phyloP scores from a whole-genome alignment of 164 flowering plant genomes.

The Kalanchoe fedtschenkoi region DNA sequence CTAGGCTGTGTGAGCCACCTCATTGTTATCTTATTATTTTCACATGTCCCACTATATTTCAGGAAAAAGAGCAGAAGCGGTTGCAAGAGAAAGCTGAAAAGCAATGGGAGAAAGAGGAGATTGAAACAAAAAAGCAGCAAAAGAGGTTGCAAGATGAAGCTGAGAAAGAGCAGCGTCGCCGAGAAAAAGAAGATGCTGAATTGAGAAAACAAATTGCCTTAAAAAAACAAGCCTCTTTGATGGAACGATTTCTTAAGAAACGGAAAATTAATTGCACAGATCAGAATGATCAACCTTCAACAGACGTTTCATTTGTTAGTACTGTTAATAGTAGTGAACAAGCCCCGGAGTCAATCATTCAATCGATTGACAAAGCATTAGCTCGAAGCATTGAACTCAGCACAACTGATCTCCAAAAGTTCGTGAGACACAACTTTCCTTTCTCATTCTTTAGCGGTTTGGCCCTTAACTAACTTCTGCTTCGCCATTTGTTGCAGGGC shows the following conservation, averaged over 20 bases:
- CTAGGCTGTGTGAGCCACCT: neutral
- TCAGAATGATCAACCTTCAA: slow-evolving; percentile 20
- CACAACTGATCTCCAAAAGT: slow-evolving; percentile 42
- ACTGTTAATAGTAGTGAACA: slow-evolving; percentile 15
- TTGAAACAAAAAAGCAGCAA: slow-evolving; percentile 42
- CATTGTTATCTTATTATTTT: neutral
- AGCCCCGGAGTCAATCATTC: slow-evolving; percentile 28
- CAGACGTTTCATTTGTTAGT: slow-evolving; percentile 15
- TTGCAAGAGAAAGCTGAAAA: slow-evolving; percentile 62
- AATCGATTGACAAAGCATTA: slow-evolving; percentile 51
- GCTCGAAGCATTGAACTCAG: slow-evolving; percentile 19
- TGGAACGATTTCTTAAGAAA: slow-evolving; percentile 84
- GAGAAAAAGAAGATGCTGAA: slow-evolving; percentile 70
- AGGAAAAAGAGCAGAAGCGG: slow-evolving; percentile 74
- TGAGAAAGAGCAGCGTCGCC: slow-evolving; percentile 54
- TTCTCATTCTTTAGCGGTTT: neutral
- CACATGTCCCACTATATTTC: slow-evolving; percentile 2
- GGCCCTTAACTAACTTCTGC: neutral
- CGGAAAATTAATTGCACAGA: slow-evolving; percentile 20
- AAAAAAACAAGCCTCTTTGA: slow-evolving; percentile 82
- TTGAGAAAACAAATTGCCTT: slow-evolving; percentile 47
- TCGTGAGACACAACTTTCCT: slow-evolving; percentile 3
- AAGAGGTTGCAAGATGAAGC: slow-evolving; percentile 70
- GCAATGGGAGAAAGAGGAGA: slow-evolving; percentile 62
- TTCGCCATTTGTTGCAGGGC: slow-evolving; percentile 31